Evolutionary conservation across 2,329 filamentous ascomycete genomes (phyloP).

Genomic region (Fusarium nurragi): DNA sequence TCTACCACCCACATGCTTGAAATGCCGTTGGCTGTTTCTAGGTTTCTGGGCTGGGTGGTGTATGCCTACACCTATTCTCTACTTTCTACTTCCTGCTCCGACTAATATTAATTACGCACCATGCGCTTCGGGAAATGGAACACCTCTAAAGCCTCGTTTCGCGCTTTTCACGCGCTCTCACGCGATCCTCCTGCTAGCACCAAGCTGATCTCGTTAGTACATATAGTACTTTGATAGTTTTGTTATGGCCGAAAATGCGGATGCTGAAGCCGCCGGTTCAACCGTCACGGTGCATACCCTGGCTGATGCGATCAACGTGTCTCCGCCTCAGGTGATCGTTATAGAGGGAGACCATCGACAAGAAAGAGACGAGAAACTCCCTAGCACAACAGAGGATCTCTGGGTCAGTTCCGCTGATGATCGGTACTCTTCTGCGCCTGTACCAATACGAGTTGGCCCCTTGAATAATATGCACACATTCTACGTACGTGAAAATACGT

Average conservation of each 20-base stretch:
- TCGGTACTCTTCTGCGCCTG: conserved; percentile 57
- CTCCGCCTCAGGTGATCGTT: conserved; percentile 39
- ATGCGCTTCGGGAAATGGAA: conserved; percentile 14
- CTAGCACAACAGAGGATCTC: conserved; percentile 55
- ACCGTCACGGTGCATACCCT: conserved; percentile 30
- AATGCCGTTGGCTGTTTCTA: conserved; percentile 32
- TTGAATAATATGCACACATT: conserved; percentile 56
- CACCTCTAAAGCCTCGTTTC: conserved; percentile 28
- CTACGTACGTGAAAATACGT: conserved; percentile 30
- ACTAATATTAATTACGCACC: neutral
- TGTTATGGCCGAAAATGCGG: conserved; percentile 34
- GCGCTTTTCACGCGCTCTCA: conserved; percentile 9
- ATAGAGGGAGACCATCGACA: conserved; percentile 35
- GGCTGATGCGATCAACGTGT: conserved; percentile 34
- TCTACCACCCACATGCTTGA: conserved; percentile 37
- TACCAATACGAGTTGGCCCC: conserved; percentile 57
- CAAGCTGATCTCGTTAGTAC: neutral
- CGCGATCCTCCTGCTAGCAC: conserved; percentile 1
- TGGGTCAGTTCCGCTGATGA: conserved; percentile 62
- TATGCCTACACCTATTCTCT: conserved; percentile 19
- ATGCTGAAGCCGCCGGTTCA: conserved; percentile 28
- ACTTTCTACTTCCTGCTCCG: conserved; percentile 11
- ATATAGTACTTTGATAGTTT: neutral
- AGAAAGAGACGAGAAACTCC: conserved; percentile 21
- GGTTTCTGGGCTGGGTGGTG: conserved; percentile 24